These are phyloP conservation scores for Hysterium pulicare DNA, from an alignment of 2,329 filamentous ascomycete genomes.

Conservation along the genomic window DNA sequence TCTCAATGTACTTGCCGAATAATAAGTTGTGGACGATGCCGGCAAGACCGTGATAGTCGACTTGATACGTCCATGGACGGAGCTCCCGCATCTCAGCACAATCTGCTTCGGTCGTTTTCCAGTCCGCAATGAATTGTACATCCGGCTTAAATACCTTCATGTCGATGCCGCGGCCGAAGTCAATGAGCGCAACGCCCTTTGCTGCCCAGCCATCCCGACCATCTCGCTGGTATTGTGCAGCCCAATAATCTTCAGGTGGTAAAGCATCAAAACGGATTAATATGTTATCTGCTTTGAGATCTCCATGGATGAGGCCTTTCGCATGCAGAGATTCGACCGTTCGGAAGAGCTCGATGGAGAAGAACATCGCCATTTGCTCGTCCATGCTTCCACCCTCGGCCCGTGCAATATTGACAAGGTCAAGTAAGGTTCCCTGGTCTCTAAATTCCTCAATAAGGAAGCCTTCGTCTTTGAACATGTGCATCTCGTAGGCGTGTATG, in stretches of 20 bases:
- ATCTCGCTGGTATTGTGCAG: conserved; percentile 65
- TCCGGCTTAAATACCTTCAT: conserved; percentile 76
- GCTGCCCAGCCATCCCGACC: conserved; percentile 74
- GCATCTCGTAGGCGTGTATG: conserved; percentile 81
- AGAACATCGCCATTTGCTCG: conserved; percentile 91
- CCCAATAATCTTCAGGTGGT: conserved; percentile 47
- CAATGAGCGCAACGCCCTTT: conserved; percentile 82
- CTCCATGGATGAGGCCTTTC: conserved; percentile 80
- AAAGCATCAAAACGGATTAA: conserved; percentile 73
- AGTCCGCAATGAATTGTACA: conserved; percentile 90
- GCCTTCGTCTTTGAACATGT: conserved; percentile 84
- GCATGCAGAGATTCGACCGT: conserved; percentile 83
- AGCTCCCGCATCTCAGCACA: conserved; percentile 95
- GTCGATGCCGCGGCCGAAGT: conserved; percentile 92
- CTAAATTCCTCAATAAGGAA: conserved; percentile 87
- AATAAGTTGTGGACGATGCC: conserved; percentile 84
- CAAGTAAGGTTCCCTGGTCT: conserved; percentile 87
- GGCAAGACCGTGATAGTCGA: conserved; percentile 92
- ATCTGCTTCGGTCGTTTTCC: conserved; percentile 82
- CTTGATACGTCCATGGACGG: conserved; percentile 94
- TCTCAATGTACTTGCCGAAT: conserved; percentile 94
- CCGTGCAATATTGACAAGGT: conserved; percentile 84
- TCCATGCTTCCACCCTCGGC: conserved; percentile 76
- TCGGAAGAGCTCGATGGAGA: conserved; percentile 84
- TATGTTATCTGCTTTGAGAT: conserved; percentile 94